These are phyloP conservation scores for Diutina mesorugosa DNA, from an alignment of 1,139 yeast genomes.

Conservation along the genomic window DNA sequence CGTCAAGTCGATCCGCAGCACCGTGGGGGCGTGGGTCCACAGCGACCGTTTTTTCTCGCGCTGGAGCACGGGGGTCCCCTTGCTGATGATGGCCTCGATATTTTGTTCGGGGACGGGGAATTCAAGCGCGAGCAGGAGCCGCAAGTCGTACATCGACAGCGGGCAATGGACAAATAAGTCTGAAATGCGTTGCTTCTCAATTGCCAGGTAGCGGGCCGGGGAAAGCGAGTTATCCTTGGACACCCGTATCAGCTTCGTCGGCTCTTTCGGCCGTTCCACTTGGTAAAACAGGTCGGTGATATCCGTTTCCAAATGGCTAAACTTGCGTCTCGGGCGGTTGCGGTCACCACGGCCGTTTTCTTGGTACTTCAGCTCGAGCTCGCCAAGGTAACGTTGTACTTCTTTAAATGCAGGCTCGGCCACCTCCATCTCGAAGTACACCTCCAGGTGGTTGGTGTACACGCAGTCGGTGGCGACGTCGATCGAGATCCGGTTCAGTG, in stretches of 20 bases:
- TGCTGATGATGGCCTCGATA: constrained; percentile 22
- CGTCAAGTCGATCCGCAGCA: constrained; percentile 60
- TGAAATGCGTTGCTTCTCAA: constrained; percentile 59
- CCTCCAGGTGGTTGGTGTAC: constrained; percentile 40
- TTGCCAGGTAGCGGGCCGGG: constrained; percentile 58
- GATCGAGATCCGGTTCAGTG: constrained; percentile 51
- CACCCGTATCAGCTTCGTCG: constrained; percentile 50
- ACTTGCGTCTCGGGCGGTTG: constrained; percentile 23
- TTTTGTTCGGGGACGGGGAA: constrained; percentile 52
- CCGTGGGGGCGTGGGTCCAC: constrained; percentile 55
- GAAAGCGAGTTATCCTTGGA: constrained; percentile 45
- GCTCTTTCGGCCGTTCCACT: constrained; percentile 28
- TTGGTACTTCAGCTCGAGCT: constrained; percentile 35
- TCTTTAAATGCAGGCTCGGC: constrained; percentile 57
- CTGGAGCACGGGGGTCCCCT: constrained; percentile 33
- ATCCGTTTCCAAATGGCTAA: constrained; percentile 27
- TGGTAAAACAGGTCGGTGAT: constrained; percentile 29
- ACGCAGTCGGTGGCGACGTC: constrained; percentile 73
- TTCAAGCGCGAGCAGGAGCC: constrained; percentile 69
- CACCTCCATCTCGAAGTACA: constrained; percentile 58
- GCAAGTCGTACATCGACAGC: constrained; percentile 61
- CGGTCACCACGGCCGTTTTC: constrained; percentile 17
- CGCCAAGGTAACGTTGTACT: constrained; percentile 42
- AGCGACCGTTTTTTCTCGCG: constrained; percentile 55
- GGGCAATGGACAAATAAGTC: constrained; percentile 67